Percentiles rank a stretch among this genome's conserved stretches.
phyloP scores from a whole-genome alignment of 371 early-diverging fungal species.

The Haplosporangium sp. region DNA sequence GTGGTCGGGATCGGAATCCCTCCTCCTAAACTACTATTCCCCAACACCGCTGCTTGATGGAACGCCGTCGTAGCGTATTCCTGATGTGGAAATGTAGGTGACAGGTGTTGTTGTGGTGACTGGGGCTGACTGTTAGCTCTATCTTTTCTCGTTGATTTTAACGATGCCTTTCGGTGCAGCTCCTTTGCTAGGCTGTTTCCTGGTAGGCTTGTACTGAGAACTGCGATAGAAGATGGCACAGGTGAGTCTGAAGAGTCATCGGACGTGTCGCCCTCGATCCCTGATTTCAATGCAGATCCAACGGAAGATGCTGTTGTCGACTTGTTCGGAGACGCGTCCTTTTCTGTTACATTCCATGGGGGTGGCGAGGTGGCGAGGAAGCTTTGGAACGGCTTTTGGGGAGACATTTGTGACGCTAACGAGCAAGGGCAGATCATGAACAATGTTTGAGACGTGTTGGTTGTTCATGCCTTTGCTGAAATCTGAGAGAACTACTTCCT shows the following conservation, averaged over 20 bases:
- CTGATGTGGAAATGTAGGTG: slow-evolving; percentile 9
- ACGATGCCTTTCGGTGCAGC: slow-evolving; percentile 47
- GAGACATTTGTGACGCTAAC: slow-evolving; percentile 54
- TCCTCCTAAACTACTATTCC: slow-evolving; percentile 45
- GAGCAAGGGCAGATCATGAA: background rate
- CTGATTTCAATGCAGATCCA: slow-evolving; percentile 39
- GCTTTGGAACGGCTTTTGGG: slow-evolving; percentile 67
- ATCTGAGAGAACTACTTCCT: too few relatives aligned
- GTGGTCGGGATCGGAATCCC: slow-evolving; percentile 31
- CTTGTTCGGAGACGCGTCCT: slow-evolving; percentile 37
- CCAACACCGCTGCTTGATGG: slow-evolving; percentile 45
- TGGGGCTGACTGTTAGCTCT: slow-evolving; percentile 15
- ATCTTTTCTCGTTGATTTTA: slow-evolving; percentile 38
- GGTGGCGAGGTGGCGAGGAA: slow-evolving; percentile 75
- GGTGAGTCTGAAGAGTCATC: slow-evolving; percentile 36
- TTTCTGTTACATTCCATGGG: slow-evolving; percentile 69
- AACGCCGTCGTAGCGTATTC: slow-evolving; percentile 43
- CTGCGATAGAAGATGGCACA: slow-evolving; percentile 69
- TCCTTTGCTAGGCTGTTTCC: slow-evolving; percentile 55
- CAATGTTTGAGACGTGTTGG: background rate
- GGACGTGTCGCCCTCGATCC: slow-evolving; percentile 27
- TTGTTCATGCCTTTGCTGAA: too few relatives aligned
- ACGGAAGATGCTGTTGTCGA: slow-evolving; percentile 36
- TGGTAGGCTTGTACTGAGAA: slow-evolving; percentile 75
- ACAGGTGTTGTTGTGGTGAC: slow-evolving; percentile 20